Base-by-base conservation (phyloP, 148 eudicot genomes). In the Vaccinium darrowii region DNA sequence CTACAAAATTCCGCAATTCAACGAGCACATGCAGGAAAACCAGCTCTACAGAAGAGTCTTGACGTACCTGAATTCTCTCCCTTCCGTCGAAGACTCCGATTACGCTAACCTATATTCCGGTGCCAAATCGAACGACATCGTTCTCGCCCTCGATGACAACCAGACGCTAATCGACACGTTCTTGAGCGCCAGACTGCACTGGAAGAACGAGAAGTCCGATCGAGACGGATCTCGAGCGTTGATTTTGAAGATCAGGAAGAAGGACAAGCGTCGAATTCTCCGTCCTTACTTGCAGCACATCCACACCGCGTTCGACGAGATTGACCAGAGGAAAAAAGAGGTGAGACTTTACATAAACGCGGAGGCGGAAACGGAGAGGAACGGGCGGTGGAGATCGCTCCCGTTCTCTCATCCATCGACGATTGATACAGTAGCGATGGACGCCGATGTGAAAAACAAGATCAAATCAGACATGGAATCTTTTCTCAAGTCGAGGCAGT, bases 381-480 rank as follows among this genome's bases (percentile, higher is more conserved):
- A 88, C 81, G 86, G 84, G 39, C 87, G 88, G 78, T 93, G 96
- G 96, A 89, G 79, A 80, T 90, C 94, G 2, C 82, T 91, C 10
- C 89, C 95, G 79, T 89, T 94, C 78, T 85, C 86, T 25, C 92
- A 92, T 85, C 97, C 97, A 10, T 87, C 97, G n/a, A 87, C 92
- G 7, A 85, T 94, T 49, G 97, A 94, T 9, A 89, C 92, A 5
- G 30, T 92, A 8, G 88, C 88, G 2, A 84, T 94, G 83, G 97
- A 92, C 51, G 8, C 86, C 76, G 94, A 90, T 75, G 82, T 91
- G 21, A 94, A 92, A 78, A 89, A 82, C 83, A 90, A 87, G 87
- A 89, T 94, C 16, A 92, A 90, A 76, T 87, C 91, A 72, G 97
- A 92, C 81, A 85, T 94, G 25, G 97, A 94, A 15, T 53, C 87